Evolutionary conservation across 169 alveolate species (phyloP).

Genomic region (Cystoisospora suis): DNA sequence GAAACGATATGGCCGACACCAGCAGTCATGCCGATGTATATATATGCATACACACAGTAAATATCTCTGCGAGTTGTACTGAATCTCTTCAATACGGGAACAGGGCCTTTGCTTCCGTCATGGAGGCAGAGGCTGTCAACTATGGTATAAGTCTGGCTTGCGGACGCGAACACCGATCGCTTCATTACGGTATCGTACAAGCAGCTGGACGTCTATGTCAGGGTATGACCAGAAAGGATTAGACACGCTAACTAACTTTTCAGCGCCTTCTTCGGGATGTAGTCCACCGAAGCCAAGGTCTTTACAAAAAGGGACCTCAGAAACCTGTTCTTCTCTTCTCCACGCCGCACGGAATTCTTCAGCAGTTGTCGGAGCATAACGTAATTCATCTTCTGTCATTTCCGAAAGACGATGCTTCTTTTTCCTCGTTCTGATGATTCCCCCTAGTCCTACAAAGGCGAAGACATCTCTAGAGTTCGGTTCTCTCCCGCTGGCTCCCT

Average conservation of each 20-base stretch:
- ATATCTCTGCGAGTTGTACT: too few relatives aligned
- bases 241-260: background rate
- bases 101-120: too few relatives aligned
- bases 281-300: constrained; percentile 19
- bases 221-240: too few relatives aligned
- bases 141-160: too few relatives aligned
- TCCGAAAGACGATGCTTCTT: background rate
- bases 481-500: background rate
- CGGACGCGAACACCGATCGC: too few relatives aligned
- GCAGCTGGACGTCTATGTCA: too few relatives aligned
- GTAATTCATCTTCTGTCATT: background rate
- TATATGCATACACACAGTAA: too few relatives aligned
- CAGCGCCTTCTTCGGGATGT: background rate
- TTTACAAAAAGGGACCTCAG: background rate
- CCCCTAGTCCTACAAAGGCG: background rate
- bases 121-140: too few relatives aligned
- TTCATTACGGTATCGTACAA: too few relatives aligned
- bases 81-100: too few relatives aligned
- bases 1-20: too few relatives aligned
- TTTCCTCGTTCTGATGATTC: background rate
- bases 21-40: too few relatives aligned
- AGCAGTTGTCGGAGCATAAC: constrained; percentile 14
- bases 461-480: background rate
- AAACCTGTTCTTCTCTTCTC: constrained; percentile 19
- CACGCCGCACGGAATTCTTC: constrained; percentile 11